Conservation (phyloP, 495 filamentous ascomycete genomes). For the Aspergillus wentii region DNA sequence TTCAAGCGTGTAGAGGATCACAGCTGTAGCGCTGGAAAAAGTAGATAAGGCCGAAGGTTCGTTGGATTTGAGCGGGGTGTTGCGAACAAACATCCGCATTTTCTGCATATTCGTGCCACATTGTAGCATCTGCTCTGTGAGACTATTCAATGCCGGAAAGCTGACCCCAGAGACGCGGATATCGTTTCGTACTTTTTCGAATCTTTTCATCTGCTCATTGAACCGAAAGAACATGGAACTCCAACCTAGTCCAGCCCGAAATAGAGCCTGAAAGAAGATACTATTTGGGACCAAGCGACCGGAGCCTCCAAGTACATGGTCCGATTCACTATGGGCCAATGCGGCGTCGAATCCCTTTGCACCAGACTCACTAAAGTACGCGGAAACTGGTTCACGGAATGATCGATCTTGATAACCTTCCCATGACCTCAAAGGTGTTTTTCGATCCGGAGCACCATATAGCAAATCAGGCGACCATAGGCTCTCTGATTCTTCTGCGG, state of each 20-base stretch:
- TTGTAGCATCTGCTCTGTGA: constrained; percentile 57
- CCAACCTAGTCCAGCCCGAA: constrained; percentile 73
- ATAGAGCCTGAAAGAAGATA: constrained; percentile 56
- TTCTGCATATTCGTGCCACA: constrained; percentile 64
- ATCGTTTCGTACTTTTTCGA: constrained; percentile 49
- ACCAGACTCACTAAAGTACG: constrained; percentile 77
- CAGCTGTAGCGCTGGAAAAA: constrained; percentile 27
- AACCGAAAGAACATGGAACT: constrained; percentile 75
- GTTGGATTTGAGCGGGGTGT: constrained; percentile 17
- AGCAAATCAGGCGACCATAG: constrained; percentile 47
- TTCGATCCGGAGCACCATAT: constrained; percentile 3
- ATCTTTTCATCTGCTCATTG: constrained; percentile 50
- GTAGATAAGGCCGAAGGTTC: constrained; percentile 30
- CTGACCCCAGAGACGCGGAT: constrained; percentile 69
- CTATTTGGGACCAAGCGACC: constrained; percentile 29
- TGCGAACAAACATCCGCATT: constrained; percentile 54
- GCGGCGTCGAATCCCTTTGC: constrained; percentile 67
- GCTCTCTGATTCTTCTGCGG: constrained; percentile 33
- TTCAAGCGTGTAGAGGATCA: constrained; percentile 36
- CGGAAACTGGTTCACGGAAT: constrained; percentile 40
- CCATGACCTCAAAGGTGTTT: constrained; percentile 61
- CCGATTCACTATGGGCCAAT: constrained; percentile 29
- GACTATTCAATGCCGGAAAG: constrained; percentile 44
- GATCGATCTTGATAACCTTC: constrained; percentile 54
- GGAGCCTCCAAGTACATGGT: constrained; percentile 4